These are phyloP conservation scores for Aspergillus hortae DNA, from an alignment of 2,329 filamentous ascomycete species.

Conservation along the genomic window DNA sequence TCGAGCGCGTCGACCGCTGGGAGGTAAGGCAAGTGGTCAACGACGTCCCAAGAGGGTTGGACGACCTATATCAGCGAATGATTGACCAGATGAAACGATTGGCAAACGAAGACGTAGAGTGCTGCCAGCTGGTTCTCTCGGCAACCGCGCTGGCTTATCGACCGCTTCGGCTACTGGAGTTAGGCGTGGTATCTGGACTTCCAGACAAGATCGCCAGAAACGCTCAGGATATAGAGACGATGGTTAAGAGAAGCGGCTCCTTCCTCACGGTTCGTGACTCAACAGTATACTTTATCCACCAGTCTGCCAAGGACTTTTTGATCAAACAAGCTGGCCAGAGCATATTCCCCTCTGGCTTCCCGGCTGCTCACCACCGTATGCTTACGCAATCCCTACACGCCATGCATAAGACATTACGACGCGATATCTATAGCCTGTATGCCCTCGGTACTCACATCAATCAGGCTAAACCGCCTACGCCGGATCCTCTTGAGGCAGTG, in stretches of 20 bases:
- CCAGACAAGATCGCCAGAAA: background rate
- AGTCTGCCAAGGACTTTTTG: background rate
- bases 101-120: background rate
- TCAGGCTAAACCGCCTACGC: background rate
- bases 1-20: background rate
- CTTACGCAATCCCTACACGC: background rate
- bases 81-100: background rate
- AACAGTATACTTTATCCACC: background rate
- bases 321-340: background rate
- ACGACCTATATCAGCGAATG: conserved; percentile 3
- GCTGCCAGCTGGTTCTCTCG: background rate
- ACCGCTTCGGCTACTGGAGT: conserved; percentile 1
- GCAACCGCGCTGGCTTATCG: conserved; percentile 1
- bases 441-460: background rate
- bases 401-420: background rate
- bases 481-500: background rate
- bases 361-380: background rate
- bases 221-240: background rate
- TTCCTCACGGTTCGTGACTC: background rate
- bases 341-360: background rate
- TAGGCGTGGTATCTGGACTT: background rate
- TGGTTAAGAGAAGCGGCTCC: background rate
- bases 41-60: background rate
- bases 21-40: background rate
- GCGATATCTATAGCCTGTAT: background rate